phyloP scores from a whole-genome alignment of 768 basidiomycete genomes.

The Tephrocybe rancida region DNA sequence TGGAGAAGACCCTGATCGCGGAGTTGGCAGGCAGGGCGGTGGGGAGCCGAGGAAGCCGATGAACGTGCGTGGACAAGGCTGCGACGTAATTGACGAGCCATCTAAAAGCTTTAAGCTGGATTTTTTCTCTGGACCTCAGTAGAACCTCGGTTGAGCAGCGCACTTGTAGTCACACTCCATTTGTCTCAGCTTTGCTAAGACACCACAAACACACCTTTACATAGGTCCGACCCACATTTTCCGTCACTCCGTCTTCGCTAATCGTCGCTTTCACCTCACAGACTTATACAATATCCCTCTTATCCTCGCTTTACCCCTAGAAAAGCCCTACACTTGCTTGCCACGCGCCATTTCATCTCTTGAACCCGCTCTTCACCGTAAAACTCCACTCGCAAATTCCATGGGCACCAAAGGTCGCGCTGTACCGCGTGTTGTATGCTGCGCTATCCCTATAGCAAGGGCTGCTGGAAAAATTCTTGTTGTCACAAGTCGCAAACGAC shows the following conservation, averaged over 20 bases:
- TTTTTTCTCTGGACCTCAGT: conserved; percentile 24
- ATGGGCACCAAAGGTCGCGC: conserved; percentile 77
- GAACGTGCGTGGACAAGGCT: conserved; percentile 51
- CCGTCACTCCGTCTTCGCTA: not conserved
- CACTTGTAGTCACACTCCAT: not conserved
- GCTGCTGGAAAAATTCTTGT: conserved; percentile 78
- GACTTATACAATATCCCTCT: not conserved
- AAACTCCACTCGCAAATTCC: conserved; percentile 9
- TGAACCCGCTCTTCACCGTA: not conserved
- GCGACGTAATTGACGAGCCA: conserved; percentile 25
- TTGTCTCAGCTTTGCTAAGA: conserved; percentile 13
- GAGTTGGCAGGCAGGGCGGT: conserved; percentile 9
- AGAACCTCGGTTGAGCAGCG: not conserved
- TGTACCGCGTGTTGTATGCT: conserved; percentile 85
- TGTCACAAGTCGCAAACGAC: conserved; percentile 82
- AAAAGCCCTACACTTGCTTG: not conserved
- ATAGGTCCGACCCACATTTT: conserved; percentile 29
- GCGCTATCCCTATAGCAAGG: conserved; percentile 83
- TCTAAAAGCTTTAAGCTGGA: conserved; percentile 14
- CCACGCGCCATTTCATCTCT: conserved; percentile 2
- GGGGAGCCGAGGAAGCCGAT: conserved; percentile 36
- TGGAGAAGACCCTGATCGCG: conserved; percentile 6
- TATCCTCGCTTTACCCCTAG: not conserved
- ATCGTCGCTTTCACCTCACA: not conserved
- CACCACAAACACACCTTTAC: too few species aligned